These are phyloP conservation scores for Haplosporangium gracile DNA, from an alignment of 192 early-diverging fungal genomes.

Conservation along the genomic window DNA sequence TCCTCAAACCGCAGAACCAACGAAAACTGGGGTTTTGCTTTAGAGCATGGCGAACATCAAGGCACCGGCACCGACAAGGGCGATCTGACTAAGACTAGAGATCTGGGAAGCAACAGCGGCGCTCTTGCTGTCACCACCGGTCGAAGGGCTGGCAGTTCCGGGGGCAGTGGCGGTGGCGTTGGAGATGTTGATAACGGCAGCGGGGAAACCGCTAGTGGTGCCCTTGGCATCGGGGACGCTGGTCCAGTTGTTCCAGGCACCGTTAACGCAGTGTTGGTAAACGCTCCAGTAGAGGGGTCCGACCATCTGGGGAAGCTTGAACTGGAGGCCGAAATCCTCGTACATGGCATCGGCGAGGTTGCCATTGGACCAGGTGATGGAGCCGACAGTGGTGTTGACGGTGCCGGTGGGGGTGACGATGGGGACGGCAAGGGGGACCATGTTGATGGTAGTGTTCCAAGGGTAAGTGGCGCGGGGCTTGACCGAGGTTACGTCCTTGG, in stretches of 20 bases:
- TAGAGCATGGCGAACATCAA: conserved; percentile 39
- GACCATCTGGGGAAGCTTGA: conserved; percentile 38
- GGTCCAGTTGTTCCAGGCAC: conserved; percentile 55
- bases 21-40: not conserved
- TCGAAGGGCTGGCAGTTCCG: not conserved
- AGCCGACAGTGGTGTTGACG: conserved; percentile 51
- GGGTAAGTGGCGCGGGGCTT: conserved; percentile 37
- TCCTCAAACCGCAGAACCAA: not conserved
- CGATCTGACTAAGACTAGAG: conserved; percentile 15
- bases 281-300: conserved; percentile 51
- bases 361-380: conserved; percentile 41
- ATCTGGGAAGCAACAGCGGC: conserved; percentile 24
- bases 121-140: not conserved
- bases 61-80: conserved; percentile 26
- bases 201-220: conserved; percentile 35
- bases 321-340: conserved; percentile 55
- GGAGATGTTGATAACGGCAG: conserved; percentile 32
- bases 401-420: conserved; percentile 41
- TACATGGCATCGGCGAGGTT: conserved; percentile 32
- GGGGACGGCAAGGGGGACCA: conserved; percentile 43
- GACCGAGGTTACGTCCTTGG: conserved; percentile 51
- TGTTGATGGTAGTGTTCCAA: conserved; percentile 48
- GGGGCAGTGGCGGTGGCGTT: conserved; percentile 13
- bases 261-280: conserved; percentile 50
- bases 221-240: conserved; percentile 41